A percentile compares a stretch with the other conserved stretches of the same genome.
These are phyloP conservation scores for Debaryomyces sp. DNA, from an alignment of 1,139 yeast genomes.

Conservation along the genomic window DNA sequence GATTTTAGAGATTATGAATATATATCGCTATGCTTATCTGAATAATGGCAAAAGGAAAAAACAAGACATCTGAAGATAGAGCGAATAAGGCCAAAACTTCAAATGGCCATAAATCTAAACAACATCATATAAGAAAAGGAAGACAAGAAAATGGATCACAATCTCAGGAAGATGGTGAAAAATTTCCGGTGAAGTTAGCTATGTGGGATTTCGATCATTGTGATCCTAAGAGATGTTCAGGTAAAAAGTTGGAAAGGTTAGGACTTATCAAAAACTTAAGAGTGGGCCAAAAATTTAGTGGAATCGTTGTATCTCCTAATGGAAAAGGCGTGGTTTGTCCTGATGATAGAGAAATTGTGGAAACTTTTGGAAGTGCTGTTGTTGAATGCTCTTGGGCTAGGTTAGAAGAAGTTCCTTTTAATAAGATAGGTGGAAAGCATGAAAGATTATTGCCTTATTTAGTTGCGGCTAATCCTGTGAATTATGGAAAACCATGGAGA, in stretches of 20 bases:
- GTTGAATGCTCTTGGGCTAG: constrained; percentile 99
- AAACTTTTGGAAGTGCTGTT: constrained; percentile 85
- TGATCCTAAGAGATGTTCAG: constrained; percentile 97
- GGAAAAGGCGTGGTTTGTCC: constrained; percentile 94
- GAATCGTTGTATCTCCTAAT: constrained; percentile 90
- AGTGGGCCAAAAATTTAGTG: constrained; percentile 90
- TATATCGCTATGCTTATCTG: not conserved
- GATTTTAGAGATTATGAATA: not conserved
- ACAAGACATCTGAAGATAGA: constrained; percentile 51
- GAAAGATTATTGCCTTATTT: constrained; percentile 88
- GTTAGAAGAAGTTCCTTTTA: constrained; percentile 91
- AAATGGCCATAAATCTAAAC: constrained; percentile 62
- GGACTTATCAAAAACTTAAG: constrained; percentile 80
- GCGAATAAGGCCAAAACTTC: constrained; percentile 43
- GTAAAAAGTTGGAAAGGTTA: constrained; percentile 86
- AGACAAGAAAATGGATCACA: constrained; percentile 45
- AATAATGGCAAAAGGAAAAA: constrained; percentile 68
- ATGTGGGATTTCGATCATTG: constrained; percentile 99
- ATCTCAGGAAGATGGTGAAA: constrained; percentile 20
- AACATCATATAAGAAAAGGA: constrained; percentile 51
- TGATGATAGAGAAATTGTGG: constrained; percentile 71
- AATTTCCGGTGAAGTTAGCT: constrained; percentile 72
- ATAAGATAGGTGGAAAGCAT: constrained; percentile 86
- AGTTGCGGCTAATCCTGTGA: constrained; percentile 96
- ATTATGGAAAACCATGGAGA: constrained; percentile 96